These are phyloP conservation scores for Fusarium multiceps DNA, from an alignment of 2,329 filamentous ascomycete genomes.

Conservation along the genomic window DNA sequence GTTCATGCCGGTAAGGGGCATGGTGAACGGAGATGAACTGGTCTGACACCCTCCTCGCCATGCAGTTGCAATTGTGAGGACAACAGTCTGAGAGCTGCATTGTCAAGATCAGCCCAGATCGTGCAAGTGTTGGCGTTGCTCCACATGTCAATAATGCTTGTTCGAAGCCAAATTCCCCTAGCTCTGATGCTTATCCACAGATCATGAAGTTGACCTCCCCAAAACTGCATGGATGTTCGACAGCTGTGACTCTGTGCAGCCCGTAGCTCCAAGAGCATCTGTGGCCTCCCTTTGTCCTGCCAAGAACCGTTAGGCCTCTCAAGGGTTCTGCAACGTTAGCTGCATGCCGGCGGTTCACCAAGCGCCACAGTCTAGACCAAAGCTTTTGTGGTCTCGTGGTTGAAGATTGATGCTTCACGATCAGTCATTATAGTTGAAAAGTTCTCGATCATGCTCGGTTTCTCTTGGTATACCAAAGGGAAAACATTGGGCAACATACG, in stretches of 20 bases:
- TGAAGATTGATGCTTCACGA: conserved; percentile 13
- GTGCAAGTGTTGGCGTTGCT: conserved; percentile 6
- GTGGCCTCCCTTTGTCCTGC: conserved; percentile 15
- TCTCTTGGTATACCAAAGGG: neutral
- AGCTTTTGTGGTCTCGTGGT: conserved; percentile 26
- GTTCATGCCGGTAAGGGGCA: neutral
- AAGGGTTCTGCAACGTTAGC: conserved; percentile 30
- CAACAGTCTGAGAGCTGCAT: conserved; percentile 1
- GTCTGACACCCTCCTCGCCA: neutral
- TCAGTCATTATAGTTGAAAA: conserved; percentile 8
- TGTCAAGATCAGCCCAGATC: conserved; percentile 36
- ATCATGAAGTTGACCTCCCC: conserved; percentile 22
- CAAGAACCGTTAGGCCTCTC: conserved; percentile 29
- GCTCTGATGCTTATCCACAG: conserved; percentile 8
- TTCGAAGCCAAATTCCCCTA: conserved; percentile 11
- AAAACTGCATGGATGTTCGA: conserved; percentile 25
- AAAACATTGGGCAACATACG: neutral
- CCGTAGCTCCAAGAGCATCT: neutral
- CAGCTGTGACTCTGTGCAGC: conserved; percentile 3
- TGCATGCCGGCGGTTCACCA: conserved; percentile 20
- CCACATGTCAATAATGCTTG: conserved; percentile 30
- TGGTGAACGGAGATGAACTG: neutral
- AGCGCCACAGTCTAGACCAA: conserved; percentile 5
- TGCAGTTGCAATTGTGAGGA: neutral
- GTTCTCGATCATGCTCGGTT: neutral